Evolutionary conservation across 2,329 filamentous ascomycete genomes (phyloP).

Genomic region (Colletotrichum karsti): DNA sequence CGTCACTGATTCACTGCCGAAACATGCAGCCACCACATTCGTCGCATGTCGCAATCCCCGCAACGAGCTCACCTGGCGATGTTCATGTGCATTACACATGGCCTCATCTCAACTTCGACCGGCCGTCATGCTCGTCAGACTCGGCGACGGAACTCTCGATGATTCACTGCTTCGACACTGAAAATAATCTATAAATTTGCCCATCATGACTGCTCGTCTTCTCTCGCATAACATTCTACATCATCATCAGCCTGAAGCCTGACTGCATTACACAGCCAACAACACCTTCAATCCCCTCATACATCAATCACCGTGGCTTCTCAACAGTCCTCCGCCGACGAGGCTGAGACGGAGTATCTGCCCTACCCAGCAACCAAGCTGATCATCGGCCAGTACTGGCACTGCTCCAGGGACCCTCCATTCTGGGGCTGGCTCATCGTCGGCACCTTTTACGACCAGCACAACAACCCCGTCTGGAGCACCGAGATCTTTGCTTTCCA

Average conservation of each 20-base stretch:
- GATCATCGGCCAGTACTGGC: constrained; percentile 52
- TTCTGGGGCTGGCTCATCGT: constrained; percentile 57
- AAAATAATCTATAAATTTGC: not conserved
- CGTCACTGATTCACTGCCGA: too few species aligned
- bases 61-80: too few species aligned
- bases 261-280: not conserved
- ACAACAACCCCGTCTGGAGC: constrained; percentile 53
- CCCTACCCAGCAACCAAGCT: constrained; percentile 56
- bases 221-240: not conserved
- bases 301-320: constrained; percentile 13
- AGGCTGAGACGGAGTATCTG: constrained; percentile 35
- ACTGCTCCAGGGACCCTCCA: constrained; percentile 38
- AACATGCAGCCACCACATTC: too few species aligned
- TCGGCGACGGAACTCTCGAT: too few species aligned
- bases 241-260: not conserved
- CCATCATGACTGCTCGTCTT: not conserved
- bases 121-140: too few species aligned
- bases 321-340: not conserved
- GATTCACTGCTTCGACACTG: constrained; percentile 30
- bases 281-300: not conserved
- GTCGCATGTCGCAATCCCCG: too few species aligned
- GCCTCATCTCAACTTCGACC: too few species aligned
- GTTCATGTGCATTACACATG: too few species aligned
- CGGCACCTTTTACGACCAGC: constrained; percentile 54
- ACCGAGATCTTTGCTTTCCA: constrained; percentile 47